phyloP scores from a whole-genome alignment of 2,329 filamentous ascomycete species.

The Huntiella bhutanensis region DNA sequence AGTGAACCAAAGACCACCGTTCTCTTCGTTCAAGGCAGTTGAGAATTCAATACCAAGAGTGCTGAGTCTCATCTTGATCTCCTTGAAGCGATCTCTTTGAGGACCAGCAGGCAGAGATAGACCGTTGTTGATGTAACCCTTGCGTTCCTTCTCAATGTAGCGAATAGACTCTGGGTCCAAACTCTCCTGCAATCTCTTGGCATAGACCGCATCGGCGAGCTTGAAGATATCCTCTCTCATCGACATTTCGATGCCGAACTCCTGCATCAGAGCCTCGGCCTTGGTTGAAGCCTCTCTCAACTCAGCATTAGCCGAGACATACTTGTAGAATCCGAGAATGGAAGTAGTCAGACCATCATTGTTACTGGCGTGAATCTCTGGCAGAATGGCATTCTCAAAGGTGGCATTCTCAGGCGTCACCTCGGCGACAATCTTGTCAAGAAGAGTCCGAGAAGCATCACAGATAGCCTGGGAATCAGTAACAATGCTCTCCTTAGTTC shows the following conservation, averaged over 20 bases:
- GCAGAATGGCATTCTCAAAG: constrained; percentile 38
- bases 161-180: constrained; percentile 51
- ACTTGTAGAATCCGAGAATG: constrained; percentile 65
- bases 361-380: constrained; percentile 59
- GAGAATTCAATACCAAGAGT: constrained; percentile 57
- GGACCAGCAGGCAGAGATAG: constrained; percentile 50
- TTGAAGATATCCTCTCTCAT: constrained; percentile 71
- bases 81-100: constrained; percentile 64
- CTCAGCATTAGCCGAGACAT: constrained; percentile 48
- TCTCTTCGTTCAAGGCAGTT: constrained; percentile 69
- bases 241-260: constrained; percentile 57
- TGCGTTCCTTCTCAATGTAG: constrained; percentile 60
- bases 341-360: constrained; percentile 35
- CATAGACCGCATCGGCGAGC: constrained; percentile 39
- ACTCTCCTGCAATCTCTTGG: constrained; percentile 27
- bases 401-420: constrained; percentile 32
- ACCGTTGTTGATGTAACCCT: constrained; percentile 59
- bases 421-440: constrained; percentile 50
- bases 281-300: constrained; percentile 60
- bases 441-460: constrained; percentile 38
- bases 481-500: constrained; percentile 50
- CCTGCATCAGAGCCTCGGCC: constrained; percentile 56
- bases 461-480: constrained; percentile 48
- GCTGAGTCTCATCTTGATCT: constrained; percentile 64
- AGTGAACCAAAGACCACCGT: constrained; percentile 63